A percentile compares a stretch with the other conserved stretches of the same genome.
phyloP scores from a whole-genome alignment of 129 eudicot genomes.

The Helianthus tuberosus region DNA sequence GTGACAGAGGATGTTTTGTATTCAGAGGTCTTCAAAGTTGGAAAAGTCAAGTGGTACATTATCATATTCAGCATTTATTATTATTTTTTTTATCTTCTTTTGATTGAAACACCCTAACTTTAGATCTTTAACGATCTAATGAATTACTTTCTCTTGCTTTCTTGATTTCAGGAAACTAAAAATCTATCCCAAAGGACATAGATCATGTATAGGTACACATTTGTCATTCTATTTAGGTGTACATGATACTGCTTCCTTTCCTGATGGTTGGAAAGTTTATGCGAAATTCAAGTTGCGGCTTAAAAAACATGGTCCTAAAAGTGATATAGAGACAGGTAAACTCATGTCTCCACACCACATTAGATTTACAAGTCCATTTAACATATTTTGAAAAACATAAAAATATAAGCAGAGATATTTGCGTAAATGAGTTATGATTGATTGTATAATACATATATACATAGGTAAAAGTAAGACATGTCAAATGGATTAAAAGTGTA shows the following conservation, averaged over 20 bases:
- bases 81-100: too few relatives aligned
- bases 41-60: conserved; percentile 30
- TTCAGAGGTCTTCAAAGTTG: conserved; percentile 31
- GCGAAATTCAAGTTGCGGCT: neutral
- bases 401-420: neutral
- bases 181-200: neutral
- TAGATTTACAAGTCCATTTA: neutral
- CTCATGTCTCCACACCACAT: neutral
- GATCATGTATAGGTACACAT: neutral
- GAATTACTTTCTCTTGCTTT: neutral
- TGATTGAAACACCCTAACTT: too few relatives aligned
- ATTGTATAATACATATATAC: too few relatives aligned
- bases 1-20: neutral
- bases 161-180: neutral
- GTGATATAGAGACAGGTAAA: neutral
- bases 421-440: too few relatives aligned
- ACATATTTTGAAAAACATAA: neutral
- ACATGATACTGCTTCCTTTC: neutral
- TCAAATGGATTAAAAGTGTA: too few relatives aligned
- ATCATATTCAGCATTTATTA: neutral
- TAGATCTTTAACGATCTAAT: neutral
- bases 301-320: neutral
- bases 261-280: neutral
- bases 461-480: too few relatives aligned
- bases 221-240: neutral